Percentiles rank a stretch among this genome's conserved stretches.
phyloP scores from a whole-genome alignment of 2,329 filamentous ascomycete species.

The Aureobasidium zeae region DNA sequence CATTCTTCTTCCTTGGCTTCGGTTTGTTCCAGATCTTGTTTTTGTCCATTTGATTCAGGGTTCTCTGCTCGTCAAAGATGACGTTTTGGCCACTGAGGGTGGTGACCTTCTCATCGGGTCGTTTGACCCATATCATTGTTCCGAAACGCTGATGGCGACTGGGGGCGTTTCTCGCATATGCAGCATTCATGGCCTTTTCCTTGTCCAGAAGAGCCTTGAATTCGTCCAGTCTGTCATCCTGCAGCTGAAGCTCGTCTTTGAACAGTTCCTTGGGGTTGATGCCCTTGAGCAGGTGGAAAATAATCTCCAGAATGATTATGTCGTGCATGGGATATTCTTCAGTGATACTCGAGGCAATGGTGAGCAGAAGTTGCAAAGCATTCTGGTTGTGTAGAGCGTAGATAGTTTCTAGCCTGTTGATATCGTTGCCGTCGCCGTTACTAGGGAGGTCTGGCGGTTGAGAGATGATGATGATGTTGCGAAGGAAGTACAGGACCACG shows the following conservation, averaged over 20 bases:
- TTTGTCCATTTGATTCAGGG: constrained; percentile 80
- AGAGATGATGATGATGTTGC: constrained; percentile 79
- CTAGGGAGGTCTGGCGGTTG: constrained; percentile 62
- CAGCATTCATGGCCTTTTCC: constrained; percentile 72
- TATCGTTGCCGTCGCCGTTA: constrained; percentile 81
- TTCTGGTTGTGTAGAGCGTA: constrained; percentile 86
- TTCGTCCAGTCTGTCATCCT: constrained; percentile 60
- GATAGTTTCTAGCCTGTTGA: constrained; percentile 79
- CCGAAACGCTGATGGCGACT: constrained; percentile 90
- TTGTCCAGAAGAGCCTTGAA: constrained; percentile 66
- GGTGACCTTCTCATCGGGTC: constrained; percentile 72
- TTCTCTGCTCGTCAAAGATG: constrained; percentile 60
- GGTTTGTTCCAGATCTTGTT: constrained; percentile 86
- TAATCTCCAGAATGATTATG: constrained; percentile 76
- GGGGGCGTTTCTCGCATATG: constrained; percentile 67
- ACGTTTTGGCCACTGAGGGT: constrained; percentile 84
- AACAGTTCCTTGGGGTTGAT: constrained; percentile 78
- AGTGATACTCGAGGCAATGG: constrained; percentile 82
- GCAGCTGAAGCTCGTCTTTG: constrained; percentile 65
- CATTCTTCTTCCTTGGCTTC: constrained; percentile 40
- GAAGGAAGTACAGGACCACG: constrained; percentile 76
- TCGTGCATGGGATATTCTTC: constrained; percentile 90
- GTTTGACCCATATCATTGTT: constrained; percentile 93
- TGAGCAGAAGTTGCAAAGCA: constrained; percentile 75
- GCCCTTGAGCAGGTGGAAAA: constrained; percentile 89